Evolutionary conservation across 192 early-diverging fungal species (phyloP), one percentile per base, ranked within the genome.

Genomic region (Coemansia sp.): DNA sequence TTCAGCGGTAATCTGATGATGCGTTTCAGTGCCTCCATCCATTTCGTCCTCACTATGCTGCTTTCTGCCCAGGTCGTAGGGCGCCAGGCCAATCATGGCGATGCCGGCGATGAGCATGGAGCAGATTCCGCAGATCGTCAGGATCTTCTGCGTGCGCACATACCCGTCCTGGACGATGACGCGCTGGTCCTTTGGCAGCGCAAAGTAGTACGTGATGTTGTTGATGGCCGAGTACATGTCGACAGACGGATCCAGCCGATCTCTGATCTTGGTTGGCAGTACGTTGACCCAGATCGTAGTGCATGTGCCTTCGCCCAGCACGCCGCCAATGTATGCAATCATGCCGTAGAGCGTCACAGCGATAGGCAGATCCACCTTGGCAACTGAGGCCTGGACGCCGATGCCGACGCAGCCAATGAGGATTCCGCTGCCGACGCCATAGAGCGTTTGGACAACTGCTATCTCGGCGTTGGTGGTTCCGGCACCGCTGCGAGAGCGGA

Each of bases 91-190:
- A 32, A 81, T 25, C 72, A 81, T 81, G 34, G 69, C 65, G 29
- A 75, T 63, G 11, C 59, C 78, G 9, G 78, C 78, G 56, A 74
- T 13, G 13, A 63, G 36, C 69, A 81, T 75, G 3, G 72, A 63
- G 52, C 73, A 74, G 42, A 81, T 81, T 7, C 78, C 78, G 45
- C 72, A 75, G 60, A 81, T 75, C 29, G 73, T 81, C 58, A 81
- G 61, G 14, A 72, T 69, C 48, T 60, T 61, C 29, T 81, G 78
- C 8, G 78, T 81, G 54, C 59, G 35, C 11, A 75, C 63, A 55
- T 81, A 81, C 15, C 60, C 73, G 33, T 71, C 63, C 59, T 81
- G 72, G 14, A 81, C 69, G 57, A 81, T 69, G 9, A 75, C 63
- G 4, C 69, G 69, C 69, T 81, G 78, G 63, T 71, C 78, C n/a